A percentile compares a stretch with the other conserved stretches of the same genome.
Conservation (phyloP, 2,329 filamentous ascomycete genomes). For the Ascochyta rabiei region DNA sequence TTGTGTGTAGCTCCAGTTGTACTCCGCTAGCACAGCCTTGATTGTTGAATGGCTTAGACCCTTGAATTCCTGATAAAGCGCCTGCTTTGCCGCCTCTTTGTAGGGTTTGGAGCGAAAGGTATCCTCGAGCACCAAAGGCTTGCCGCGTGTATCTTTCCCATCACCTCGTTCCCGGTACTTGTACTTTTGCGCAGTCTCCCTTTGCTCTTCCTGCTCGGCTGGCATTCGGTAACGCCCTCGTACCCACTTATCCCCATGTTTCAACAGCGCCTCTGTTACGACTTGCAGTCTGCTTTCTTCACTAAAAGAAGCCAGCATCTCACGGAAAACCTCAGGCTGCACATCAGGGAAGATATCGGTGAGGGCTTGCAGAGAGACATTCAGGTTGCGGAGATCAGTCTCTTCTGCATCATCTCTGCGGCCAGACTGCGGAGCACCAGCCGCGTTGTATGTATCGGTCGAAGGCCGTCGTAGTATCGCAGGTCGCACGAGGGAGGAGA, state of each 20-base stretch:
- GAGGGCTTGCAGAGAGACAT: slow-evolving; percentile 70
- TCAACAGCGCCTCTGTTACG: slow-evolving; percentile 77
- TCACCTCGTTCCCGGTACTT: slow-evolving; percentile 41
- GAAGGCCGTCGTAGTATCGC: slow-evolving; percentile 24
- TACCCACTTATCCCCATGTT: slow-evolving; percentile 72
- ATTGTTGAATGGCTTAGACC: slow-evolving; percentile 75
- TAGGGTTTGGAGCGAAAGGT: slow-evolving; percentile 72
- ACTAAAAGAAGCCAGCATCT: slow-evolving; percentile 77
- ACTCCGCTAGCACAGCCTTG: slow-evolving; percentile 78
- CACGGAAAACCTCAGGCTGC: slow-evolving; percentile 81
- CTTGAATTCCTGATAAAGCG: slow-evolving; percentile 77
- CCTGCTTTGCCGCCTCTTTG: slow-evolving; percentile 69
- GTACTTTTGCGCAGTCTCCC: slow-evolving; percentile 37
- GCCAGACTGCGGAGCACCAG: slow-evolving; percentile 6
- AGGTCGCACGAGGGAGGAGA: slow-evolving; percentile 44
- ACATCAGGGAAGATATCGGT: slow-evolving; percentile 78
- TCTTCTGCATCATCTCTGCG: slow-evolving; percentile 51
- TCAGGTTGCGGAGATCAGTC: slow-evolving; percentile 71
- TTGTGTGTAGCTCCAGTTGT: slow-evolving; percentile 78
- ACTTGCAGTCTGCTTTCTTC: slow-evolving; percentile 78
- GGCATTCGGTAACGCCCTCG: slow-evolving; percentile 64
- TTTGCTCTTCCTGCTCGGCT: slow-evolving; percentile 44
- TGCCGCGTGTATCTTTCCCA: slow-evolving; percentile 39
- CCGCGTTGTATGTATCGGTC: slow-evolving; percentile 13
- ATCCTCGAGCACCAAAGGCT: slow-evolving; percentile 63